These are phyloP conservation scores for Leishmania lainsoni DNA, from an alignment of 208 protist genomes.

Conservation along the genomic window DNA sequence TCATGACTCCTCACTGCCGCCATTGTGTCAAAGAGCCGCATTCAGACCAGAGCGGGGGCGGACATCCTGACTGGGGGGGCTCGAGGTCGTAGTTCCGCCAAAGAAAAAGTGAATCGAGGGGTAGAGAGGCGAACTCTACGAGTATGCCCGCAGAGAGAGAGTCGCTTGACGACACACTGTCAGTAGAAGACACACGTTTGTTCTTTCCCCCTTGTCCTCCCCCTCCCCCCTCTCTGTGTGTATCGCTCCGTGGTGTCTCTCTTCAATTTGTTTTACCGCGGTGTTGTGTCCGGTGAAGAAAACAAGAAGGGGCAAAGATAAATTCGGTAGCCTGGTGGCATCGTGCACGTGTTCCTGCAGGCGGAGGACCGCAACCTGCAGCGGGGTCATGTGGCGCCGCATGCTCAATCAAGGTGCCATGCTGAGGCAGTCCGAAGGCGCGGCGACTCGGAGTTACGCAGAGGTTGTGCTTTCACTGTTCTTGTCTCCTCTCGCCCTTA, in stretches of 20 bases:
- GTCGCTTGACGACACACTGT: too few relatives aligned
- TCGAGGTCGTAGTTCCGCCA: too few relatives aligned
- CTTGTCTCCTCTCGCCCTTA: not conserved
- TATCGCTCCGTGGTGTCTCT: not conserved
- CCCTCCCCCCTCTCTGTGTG: not conserved
- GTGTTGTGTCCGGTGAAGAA: not conserved
- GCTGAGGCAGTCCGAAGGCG: not conserved
- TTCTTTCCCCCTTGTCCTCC: not conserved
- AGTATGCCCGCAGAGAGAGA: too few relatives aligned
- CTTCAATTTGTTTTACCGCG: too few relatives aligned
- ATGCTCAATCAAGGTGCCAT: not conserved
- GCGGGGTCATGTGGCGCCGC: not conserved
- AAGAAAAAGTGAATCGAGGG: too few relatives aligned
- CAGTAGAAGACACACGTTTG: not conserved
- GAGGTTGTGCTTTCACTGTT: not conserved
- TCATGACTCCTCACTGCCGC: too few relatives aligned
- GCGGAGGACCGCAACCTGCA: not conserved
- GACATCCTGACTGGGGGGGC: too few relatives aligned
- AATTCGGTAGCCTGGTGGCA: not conserved
- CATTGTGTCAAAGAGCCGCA: too few relatives aligned
- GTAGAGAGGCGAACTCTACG: too few relatives aligned
- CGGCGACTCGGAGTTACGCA: not conserved
- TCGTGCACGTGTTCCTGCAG: not conserved
- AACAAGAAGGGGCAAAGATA: not conserved
- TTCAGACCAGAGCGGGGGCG: too few relatives aligned